Evolutionary conservation across 192 early-diverging fungal genomes (phyloP), one percentile per base, ranked within the genome.

Genomic region (Coemansia sp.): DNA sequence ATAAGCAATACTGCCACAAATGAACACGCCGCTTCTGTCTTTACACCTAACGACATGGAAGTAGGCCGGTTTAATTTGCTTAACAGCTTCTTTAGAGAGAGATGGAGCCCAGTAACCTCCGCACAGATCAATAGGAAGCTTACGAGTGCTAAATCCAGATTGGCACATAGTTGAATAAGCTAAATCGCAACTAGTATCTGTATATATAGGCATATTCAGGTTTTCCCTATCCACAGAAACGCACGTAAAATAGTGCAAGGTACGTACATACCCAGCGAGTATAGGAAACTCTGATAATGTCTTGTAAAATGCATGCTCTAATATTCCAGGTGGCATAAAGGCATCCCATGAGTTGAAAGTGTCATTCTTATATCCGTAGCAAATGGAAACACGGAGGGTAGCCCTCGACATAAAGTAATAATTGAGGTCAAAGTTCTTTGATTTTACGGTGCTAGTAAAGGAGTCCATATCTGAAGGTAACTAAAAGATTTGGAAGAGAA

Each of bases 121-220:
- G 4, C 39, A 6, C 14, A 45, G 35, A 0, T 44, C 30, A 1
- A 52, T 14, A 21, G 74, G 60, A 35, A 66, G 34, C 9, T 53
- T 23, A 14, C 30, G 11, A 44, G 53, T 67, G 30, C 35, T 38
- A 24, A 67, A 76, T 21, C 33, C 26, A 20, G 51, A 23, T 1
- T 18, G 43, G 21, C 63, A 12, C 14, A 76, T 24, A 1, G 46
- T 45, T 2, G 7, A 10, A 35, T 56, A 71, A 38, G 67, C 58
- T 8, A 63, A 16, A 2, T 48, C 16, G 58, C 65, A 64, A 9
- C 34, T 14, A 2, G 75, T 63, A 53, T 68, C 69, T 3, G 20
- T 44, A 23, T 64, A 77, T 38, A 63, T 56, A 44, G 75, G 75
- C 65, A 77, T 61, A 52, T 71, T 76, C 16, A 76, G 21, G 46